Conservation (phyloP, 768 basidiomycete genomes). For the Cubamyces sp. region DNA sequence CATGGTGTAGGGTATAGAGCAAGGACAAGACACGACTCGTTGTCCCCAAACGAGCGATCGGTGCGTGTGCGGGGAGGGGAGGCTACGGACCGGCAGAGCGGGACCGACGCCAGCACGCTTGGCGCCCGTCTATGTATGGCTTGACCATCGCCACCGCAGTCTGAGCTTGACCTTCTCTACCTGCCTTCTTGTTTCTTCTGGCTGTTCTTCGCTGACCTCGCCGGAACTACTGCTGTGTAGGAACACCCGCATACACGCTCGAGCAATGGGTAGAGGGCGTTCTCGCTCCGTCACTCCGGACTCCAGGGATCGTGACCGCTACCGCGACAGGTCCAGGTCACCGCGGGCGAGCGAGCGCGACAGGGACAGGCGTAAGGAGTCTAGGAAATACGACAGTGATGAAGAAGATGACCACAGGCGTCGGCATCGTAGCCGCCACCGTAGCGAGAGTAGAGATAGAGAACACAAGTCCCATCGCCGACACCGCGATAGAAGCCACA, state of each 20-base stretch:
- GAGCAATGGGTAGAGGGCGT: slow-evolving; percentile 47
- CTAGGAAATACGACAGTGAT: slow-evolving; percentile 27
- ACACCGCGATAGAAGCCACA: slow-evolving; percentile 35
- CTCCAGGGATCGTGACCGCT: slow-evolving; percentile 33
- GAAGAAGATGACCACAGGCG: slow-evolving; percentile 29
- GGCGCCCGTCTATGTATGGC: neutral
- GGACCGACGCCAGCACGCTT: neutral
- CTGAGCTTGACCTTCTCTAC: neutral
- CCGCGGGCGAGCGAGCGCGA: slow-evolving; percentile 32
- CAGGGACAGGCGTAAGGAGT: slow-evolving; percentile 26
- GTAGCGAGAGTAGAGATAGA: slow-evolving; percentile 41
- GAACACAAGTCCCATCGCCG: slow-evolving; percentile 29
- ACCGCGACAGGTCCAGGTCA: slow-evolving; percentile 35
- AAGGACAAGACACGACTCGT: neutral
- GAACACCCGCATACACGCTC: neutral
- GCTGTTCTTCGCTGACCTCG: neutral
- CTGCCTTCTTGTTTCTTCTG: neutral
- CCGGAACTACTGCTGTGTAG: neutral
- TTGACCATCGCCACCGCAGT: slow-evolving; percentile 7
- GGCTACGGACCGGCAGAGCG: slow-evolving; percentile 2
- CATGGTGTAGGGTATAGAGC: slow-evolving; percentile 1
- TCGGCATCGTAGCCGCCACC: slow-evolving; percentile 31
- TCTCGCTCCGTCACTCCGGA: slow-evolving; percentile 58
- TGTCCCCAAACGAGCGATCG: neutral
- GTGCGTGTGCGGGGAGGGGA: neutral